These are phyloP conservation scores for Populus alba DNA, from an alignment of 345 rosid genomes.

Conservation along the genomic window DNA sequence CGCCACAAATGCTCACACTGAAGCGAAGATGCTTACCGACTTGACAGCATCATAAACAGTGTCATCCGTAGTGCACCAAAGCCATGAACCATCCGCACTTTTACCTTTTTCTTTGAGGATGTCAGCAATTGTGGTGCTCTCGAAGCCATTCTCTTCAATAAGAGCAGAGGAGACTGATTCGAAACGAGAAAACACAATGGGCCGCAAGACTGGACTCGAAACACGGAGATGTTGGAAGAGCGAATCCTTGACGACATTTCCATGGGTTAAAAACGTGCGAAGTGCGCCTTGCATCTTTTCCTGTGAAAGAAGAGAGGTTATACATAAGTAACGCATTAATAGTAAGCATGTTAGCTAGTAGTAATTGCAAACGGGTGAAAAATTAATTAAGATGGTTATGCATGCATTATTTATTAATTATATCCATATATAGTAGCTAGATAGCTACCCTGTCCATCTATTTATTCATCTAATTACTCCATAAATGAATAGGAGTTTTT, in stretches of 20 bases:
- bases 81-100: slow-evolving; percentile 97
- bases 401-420: too few relatives aligned
- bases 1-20: background rate
- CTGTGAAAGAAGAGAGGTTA: background rate
- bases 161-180: slow-evolving; percentile 59
- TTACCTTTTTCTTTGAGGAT: slow-evolving; percentile 77
- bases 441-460: too few relatives aligned
- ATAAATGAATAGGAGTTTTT: too few relatives aligned
- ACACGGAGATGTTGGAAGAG: slow-evolving; percentile 62
- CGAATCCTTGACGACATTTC: slow-evolving; percentile 49
- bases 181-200: slow-evolving; percentile 47
- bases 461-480: too few relatives aligned
- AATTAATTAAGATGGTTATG: too few relatives aligned
- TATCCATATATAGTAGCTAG: too few relatives aligned
- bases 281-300: slow-evolving; percentile 60
- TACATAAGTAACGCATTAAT: too few relatives aligned
- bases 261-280: slow-evolving; percentile 44
- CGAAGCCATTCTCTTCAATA: slow-evolving; percentile 92
- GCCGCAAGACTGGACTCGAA: slow-evolving; percentile 48
- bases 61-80: slow-evolving; percentile 96
- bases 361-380: background rate
- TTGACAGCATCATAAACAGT: slow-evolving; percentile 87
- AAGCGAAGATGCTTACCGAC: slow-evolving; percentile 52
- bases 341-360: too few relatives aligned
- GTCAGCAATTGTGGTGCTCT: slow-evolving; percentile 81